Evolutionary conservation across 495 filamentous ascomycete genomes (phyloP), one percentile per base, ranked within the genome.

Genomic region (Neurospora hispaniola): DNA sequence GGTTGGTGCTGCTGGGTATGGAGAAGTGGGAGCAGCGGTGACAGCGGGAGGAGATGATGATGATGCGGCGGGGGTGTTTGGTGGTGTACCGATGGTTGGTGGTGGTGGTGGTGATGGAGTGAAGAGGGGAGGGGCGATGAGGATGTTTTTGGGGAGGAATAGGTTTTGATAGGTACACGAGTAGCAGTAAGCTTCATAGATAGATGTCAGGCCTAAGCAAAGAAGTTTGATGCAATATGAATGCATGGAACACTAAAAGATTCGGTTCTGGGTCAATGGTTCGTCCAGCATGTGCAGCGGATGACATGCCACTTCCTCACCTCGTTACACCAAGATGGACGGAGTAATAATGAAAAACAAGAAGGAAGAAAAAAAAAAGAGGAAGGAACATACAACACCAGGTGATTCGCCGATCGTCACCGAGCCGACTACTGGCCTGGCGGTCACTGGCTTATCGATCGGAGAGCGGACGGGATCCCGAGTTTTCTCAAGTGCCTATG

Each of bases 381-480:
- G 1, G 1, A 5, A 12, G 7, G 7, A 8, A 54, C 46, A 54
- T 54, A 54, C 46, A 54, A 54, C 46, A 54, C 46, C 46, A 54
- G 20, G 46, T 54, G n/a, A 54, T 54, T 54, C 46, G 46, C 43
- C 43, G n/a, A 18, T 20, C 43, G 43, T 46, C 43, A 46, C 43
- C 43, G 43, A 46, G n/a, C 43, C 43, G 43, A 46, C 43, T 54
- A 54, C 46, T 54, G 0, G 46, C 20, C 46, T 54, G 46, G 20
- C 46, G 46, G 46, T 54, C 20, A 54, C 46, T 54, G n/a, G 79
- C 77, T 83, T 81, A 78, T 81, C 80, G 81, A 84, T 78, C 83
- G 82, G 80, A 82, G 84, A 85, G 81, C 84, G 81, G 83, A 86
- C 84, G 84, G 84, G 82, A 83, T 82, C 79, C 83, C 84, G 82